Conservation (phyloP, 2,329 filamentous ascomycete genomes). For the Lasiodiplodia sp. region DNA sequence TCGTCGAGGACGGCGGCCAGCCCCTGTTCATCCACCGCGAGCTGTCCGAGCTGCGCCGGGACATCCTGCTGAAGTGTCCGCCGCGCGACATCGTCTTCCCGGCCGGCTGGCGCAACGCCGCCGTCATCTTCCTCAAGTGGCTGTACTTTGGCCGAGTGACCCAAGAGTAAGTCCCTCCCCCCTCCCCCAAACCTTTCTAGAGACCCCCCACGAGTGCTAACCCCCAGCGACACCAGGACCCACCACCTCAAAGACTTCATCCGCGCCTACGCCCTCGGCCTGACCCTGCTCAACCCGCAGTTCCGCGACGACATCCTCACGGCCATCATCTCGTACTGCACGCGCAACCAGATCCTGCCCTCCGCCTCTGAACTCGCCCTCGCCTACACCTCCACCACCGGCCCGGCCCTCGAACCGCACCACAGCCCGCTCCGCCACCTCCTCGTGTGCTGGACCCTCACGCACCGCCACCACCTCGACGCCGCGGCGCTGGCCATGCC, state of each 20-base stretch:
- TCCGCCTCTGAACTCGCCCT: not conserved
- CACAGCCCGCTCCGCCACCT: conserved; percentile 11
- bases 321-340: conserved; percentile 3
- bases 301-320: conserved; percentile 19
- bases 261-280: conserved; percentile 11
- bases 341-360: conserved; percentile 11
- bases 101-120: conserved; percentile 8
- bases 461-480: conserved; percentile 6
- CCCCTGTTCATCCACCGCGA: conserved; percentile 12
- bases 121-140: conserved; percentile 18
- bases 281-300: conserved; percentile 1
- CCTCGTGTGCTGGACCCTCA: conserved; percentile 4
- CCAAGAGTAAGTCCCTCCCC: not conserved
- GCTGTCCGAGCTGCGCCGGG: not conserved
- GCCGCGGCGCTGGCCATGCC: not conserved
- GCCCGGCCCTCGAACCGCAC: not conserved
- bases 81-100: conserved; percentile 6
- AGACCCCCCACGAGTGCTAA: conserved; percentile 12
- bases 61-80: conserved; percentile 1
- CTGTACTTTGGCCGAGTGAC: conserved; percentile 6
- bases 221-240: not conserved
- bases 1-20: conserved; percentile 2
- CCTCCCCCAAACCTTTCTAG: no score
- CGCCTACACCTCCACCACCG: not conserved
- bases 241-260: conserved; percentile 16